Percentiles rank a stretch among this genome's conserved stretches.
phyloP scores from a whole-genome alignment of 495 filamentous ascomycete genomes.

The Hamigera avellanea region DNA sequence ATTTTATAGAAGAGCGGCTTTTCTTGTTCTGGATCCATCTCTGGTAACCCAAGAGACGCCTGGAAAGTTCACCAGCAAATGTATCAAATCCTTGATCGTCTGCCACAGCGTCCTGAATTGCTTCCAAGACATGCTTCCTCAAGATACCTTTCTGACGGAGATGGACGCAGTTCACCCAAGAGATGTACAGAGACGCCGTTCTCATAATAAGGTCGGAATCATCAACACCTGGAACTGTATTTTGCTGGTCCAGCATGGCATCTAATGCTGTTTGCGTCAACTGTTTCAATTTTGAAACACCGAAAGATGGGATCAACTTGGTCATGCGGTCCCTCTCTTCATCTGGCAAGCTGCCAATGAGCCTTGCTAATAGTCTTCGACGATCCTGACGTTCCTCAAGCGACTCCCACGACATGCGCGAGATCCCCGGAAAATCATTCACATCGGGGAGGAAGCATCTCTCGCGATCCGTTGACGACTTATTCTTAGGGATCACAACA shows the following conservation, averaged over 20 bases:
- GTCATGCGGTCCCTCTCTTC: slow-evolving; percentile 7
- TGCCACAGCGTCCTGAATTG: slow-evolving; percentile 6
- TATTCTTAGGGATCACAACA: slow-evolving; percentile 1
- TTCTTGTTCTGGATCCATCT: slow-evolving; percentile 2
- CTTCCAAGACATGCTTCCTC: slow-evolving; percentile 5
- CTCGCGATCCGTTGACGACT: neutral
- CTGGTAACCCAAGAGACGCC: slow-evolving; percentile 9
- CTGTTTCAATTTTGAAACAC: neutral
- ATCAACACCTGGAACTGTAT: slow-evolving; percentile 5
- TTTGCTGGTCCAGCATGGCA: slow-evolving; percentile 3
- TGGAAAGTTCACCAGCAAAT: slow-evolving; percentile 15
- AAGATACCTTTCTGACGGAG: slow-evolving; percentile 11
- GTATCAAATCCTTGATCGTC: slow-evolving; percentile 5
- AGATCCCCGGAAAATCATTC: slow-evolving; percentile 15
- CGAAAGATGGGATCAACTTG: slow-evolving; percentile 6
- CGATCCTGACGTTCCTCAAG: slow-evolving; percentile 22
- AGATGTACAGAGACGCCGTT: slow-evolving; percentile 23
- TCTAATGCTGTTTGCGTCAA: slow-evolving; percentile 5
- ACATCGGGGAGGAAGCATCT: slow-evolving; percentile 14
- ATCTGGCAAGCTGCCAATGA: slow-evolving; percentile 7
- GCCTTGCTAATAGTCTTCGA: slow-evolving; percentile 19
- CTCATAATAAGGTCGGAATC: slow-evolving; percentile 16
- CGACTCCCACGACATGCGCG: slow-evolving; percentile 6
- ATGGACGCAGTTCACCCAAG: slow-evolving; percentile 23
- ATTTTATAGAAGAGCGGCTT: neutral